phyloP scores from a whole-genome alignment of 2,329 filamentous ascomycete genomes.

The Sporothrix mexicana region DNA sequence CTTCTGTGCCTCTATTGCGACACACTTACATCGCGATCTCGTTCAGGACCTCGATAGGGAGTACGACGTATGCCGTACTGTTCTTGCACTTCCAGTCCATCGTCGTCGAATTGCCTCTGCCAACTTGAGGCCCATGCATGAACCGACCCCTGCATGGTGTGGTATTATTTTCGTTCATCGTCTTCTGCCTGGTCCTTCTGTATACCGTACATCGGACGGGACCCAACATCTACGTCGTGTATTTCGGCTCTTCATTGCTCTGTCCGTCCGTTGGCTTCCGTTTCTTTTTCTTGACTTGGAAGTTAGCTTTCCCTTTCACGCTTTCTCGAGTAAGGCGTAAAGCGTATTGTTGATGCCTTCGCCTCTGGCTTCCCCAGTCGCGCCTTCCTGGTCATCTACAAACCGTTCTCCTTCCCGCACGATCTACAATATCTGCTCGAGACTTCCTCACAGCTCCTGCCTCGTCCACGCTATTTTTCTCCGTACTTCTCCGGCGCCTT shows the following conservation, averaged over 20 bases:
- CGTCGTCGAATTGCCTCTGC: neutral
- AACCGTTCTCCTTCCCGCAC: slow-evolving; percentile 7
- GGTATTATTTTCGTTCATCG: neutral
- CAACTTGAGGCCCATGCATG: neutral
- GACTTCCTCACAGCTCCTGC: neutral
- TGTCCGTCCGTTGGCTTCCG: slow-evolving; percentile 3
- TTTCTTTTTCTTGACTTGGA: slow-evolving; percentile 17
- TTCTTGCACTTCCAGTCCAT: neutral
- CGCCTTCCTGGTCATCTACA: too few relatives aligned
- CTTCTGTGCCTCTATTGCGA: too few relatives aligned
- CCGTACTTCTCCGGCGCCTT: neutral
- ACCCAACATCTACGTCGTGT: neutral
- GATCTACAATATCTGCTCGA: slow-evolving; percentile 4
- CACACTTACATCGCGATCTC: too few relatives aligned
- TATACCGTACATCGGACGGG: too few relatives aligned
- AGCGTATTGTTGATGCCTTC: neutral
- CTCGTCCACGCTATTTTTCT: slow-evolving; percentile 7
- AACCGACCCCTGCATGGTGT: slow-evolving; percentile 13
- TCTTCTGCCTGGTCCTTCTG: neutral
- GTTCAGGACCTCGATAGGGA: too few relatives aligned
- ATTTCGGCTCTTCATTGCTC: neutral
- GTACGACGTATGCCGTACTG: too few relatives aligned
- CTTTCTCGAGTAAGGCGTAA: neutral
- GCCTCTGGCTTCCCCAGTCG: slow-evolving; percentile 1
- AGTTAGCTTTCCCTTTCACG: neutral